Evolutionary conservation across 345 rosid genomes (phyloP).

Genomic region (Rhizophora mangle): DNA sequence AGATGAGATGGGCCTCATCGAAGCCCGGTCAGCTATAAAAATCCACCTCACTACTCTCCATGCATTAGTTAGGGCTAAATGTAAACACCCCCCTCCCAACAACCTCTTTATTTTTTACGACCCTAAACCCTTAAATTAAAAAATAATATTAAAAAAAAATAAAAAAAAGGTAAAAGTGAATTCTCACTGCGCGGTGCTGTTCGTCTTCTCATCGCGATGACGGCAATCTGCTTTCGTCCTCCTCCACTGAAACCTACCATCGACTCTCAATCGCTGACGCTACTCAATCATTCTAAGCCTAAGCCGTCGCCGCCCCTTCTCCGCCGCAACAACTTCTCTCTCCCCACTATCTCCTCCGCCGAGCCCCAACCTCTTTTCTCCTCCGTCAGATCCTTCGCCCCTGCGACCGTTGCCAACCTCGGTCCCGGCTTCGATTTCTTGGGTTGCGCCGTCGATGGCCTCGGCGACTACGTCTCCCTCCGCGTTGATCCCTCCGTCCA

Average conservation of each 20-base stretch:
- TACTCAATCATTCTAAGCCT: background rate
- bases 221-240: too few species aligned
- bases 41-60: too few species aligned
- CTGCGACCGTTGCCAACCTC: constrained; percentile 86
- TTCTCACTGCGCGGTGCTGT: too few species aligned
- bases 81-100: too few species aligned
- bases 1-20: too few species aligned
- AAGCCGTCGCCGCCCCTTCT: constrained; percentile 26
- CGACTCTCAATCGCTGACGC: background rate
- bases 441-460: constrained; percentile 89
- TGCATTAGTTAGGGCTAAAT: too few species aligned
- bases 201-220: too few species aligned
- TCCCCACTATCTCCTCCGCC: constrained; percentile 36
- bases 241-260: background rate
- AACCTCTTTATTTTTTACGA: too few species aligned
- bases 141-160: too few species aligned
- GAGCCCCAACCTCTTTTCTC: constrained; percentile 73
- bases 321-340: constrained; percentile 43
- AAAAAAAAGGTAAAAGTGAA: too few species aligned
- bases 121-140: too few species aligned
- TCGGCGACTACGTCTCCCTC: constrained; percentile 60
- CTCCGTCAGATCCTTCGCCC: constrained; percentile 78
- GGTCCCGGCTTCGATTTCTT: constrained; percentile 92
- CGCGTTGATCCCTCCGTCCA: constrained; percentile 60
- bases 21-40: too few species aligned